Percentiles rank a stretch among this genome's conserved stretches.
Evolutionary conservation across 208 protist species (phyloP).

Genomic region (Leishmania aethiopica): DNA sequence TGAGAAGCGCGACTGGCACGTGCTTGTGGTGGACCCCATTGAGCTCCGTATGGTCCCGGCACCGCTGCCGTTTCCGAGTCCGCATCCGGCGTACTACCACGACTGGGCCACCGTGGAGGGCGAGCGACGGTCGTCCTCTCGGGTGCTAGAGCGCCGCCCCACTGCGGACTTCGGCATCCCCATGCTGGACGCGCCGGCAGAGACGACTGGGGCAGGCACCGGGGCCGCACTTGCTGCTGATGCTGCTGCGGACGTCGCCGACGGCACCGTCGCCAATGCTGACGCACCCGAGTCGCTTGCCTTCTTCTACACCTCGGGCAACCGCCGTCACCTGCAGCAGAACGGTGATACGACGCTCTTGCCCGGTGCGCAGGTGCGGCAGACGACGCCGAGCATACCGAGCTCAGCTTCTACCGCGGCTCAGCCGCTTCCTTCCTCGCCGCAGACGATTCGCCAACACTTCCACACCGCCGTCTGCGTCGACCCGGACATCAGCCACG

Average conservation of each 20-base stretch:
- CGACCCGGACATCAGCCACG: conserved; percentile 70
- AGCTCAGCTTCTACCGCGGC: background rate
- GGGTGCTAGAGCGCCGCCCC: conserved; percentile 20
- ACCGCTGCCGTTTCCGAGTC: conserved; percentile 54
- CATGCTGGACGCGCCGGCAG: background rate
- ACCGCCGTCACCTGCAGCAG: conserved; percentile 58
- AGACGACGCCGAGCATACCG: conserved; percentile 19
- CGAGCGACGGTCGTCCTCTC: background rate
- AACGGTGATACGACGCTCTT: conserved; percentile 73
- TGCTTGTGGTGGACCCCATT: conserved; percentile 76
- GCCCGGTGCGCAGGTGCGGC: background rate
- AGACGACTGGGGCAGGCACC: background rate
- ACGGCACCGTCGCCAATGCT: background rate
- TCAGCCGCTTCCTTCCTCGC: background rate
- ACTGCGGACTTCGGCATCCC: conserved; percentile 3
- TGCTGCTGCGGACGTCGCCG: background rate
- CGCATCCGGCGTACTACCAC: conserved; percentile 63
- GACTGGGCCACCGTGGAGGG: conserved; percentile 25
- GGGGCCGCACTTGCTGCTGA: background rate
- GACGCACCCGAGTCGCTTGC: background rate
- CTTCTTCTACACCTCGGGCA: conserved; percentile 27
- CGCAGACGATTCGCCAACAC: conserved; percentile 25
- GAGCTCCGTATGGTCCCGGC: conserved; percentile 30
- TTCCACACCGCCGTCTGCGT: conserved; percentile 55
- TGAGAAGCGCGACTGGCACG: conserved; percentile 39